These are phyloP conservation scores for Cerrena zonata DNA, from an alignment of 1,284 basidiomycete genomes.

Conservation along the genomic window DNA sequence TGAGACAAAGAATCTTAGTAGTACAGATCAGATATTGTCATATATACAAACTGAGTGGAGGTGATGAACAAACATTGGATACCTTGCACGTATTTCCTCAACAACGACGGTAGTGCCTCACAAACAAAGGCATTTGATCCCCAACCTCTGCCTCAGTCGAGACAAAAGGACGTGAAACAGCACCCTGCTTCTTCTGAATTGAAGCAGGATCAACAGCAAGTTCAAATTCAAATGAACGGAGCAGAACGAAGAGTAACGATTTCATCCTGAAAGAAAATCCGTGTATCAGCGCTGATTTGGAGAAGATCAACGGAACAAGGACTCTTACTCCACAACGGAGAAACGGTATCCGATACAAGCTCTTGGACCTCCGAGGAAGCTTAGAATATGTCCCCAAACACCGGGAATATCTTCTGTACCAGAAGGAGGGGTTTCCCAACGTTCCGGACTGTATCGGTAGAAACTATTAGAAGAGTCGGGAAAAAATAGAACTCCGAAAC, in stretches of 20 bases:
- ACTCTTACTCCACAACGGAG: conserved; percentile 9
- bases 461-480: not conserved
- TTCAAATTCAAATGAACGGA: conserved; percentile 54
- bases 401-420: conserved; percentile 42
- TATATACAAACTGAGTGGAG: too few relatives aligned
- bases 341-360: conserved; percentile 50
- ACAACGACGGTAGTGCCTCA: conserved; percentile 14
- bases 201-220: conserved; percentile 36
- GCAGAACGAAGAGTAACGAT: conserved; percentile 50
- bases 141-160: conserved; percentile 11
- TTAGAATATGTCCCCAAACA: conserved; percentile 48
- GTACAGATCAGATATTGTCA: too few relatives aligned
- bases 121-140: conserved; percentile 18
- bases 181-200: conserved; percentile 14
- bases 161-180: conserved; percentile 19
- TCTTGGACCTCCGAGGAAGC: conserved; percentile 51
- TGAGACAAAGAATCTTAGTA: too few relatives aligned
- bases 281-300: not conserved
- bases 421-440: conserved; percentile 47
- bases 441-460: conserved; percentile 42
- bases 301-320: conserved; percentile 2
- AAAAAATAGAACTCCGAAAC: conserved; percentile 10
- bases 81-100: too few relatives aligned
- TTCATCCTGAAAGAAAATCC: conserved; percentile 35
- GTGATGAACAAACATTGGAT: too few relatives aligned